Evolutionary conservation across 1,284 basidiomycete genomes (phyloP).

Genomic region (Ganoderma lucidum): DNA sequence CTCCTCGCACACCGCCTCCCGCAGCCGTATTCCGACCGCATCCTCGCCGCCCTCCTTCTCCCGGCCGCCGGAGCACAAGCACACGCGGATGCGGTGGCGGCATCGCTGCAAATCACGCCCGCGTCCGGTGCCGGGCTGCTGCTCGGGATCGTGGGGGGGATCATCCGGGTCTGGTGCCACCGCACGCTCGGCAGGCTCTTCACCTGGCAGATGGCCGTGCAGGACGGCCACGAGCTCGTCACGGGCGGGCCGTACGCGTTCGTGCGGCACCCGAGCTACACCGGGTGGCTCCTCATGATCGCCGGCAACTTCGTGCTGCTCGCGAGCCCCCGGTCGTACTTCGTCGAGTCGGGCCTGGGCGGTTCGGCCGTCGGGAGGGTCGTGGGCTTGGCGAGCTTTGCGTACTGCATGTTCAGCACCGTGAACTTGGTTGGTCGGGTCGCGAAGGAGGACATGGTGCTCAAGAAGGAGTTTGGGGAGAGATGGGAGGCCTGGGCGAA

Average conservation of each 20-base stretch:
- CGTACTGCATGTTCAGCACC: slow-evolving; percentile 5
- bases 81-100: too few relatives aligned
- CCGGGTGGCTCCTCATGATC: slow-evolving; percentile 17
- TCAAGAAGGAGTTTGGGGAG: slow-evolving; percentile 25
- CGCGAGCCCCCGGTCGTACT: slow-evolving; percentile 9
- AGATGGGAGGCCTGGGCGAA: slow-evolving; percentile 27
- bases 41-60: background rate
- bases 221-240: slow-evolving; percentile 26
- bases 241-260: slow-evolving; percentile 31
- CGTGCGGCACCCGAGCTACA: slow-evolving; percentile 33
- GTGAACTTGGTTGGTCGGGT: slow-evolving; percentile 8
- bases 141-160: slow-evolving; percentile 11
- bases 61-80: background rate
- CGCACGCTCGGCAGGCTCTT: slow-evolving; percentile 26
- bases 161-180: slow-evolving; percentile 24
- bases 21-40: background rate
- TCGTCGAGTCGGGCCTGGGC: slow-evolving; percentile 13
- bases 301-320: slow-evolving; percentile 17
- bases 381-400: background rate
- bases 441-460: slow-evolving; percentile 23
- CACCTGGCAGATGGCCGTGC: slow-evolving; percentile 27
- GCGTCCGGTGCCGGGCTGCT: slow-evolving; percentile 3
- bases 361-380: background rate
- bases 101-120: slow-evolving; percentile 6
- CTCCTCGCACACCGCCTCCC: slow-evolving; percentile 15